Conservation (phyloP, 768 basidiomycete species). For the Leccinum obscurum region DNA sequence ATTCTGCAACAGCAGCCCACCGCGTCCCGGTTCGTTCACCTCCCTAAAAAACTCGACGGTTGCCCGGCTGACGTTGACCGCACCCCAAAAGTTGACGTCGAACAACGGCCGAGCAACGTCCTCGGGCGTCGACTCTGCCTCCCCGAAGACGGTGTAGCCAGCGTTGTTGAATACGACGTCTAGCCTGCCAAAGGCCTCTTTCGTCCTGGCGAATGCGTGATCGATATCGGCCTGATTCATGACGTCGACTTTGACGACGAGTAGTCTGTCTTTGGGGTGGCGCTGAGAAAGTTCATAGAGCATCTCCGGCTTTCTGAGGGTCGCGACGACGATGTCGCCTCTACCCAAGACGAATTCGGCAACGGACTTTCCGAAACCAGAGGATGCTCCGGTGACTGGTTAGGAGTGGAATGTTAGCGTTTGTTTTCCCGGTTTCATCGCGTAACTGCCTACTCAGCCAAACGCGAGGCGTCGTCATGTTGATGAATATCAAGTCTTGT, state of each 20-base stretch:
- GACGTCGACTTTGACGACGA: constrained; percentile 18
- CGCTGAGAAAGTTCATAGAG: constrained; percentile 7
- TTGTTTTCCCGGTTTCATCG: not conserved
- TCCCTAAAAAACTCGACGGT: constrained; percentile 34
- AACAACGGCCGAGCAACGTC: constrained; percentile 23
- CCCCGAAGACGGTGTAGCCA: constrained; percentile 17
- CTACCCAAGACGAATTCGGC: constrained; percentile 32
- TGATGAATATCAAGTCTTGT: not conserved
- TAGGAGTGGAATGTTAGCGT: not conserved
- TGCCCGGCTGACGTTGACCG: constrained; percentile 28
- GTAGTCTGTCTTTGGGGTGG: constrained; percentile 13
- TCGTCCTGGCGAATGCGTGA: constrained; percentile 12
- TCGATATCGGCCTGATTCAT: constrained; percentile 12
- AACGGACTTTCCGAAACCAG: constrained; percentile 39
- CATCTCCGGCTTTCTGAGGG: constrained; percentile 39
- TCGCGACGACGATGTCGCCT: constrained; percentile 43
- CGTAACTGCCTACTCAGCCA: constrained; percentile 8
- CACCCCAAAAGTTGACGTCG: constrained; percentile 32
- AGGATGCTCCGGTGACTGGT: constrained; percentile 41
- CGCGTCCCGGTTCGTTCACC: constrained; percentile 33
- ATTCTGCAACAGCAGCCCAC: constrained; percentile 16
- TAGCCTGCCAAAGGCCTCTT: constrained; percentile 11
- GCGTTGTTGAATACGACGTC: constrained; percentile 27
- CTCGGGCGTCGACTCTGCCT: constrained; percentile 24
- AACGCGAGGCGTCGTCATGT: constrained; percentile 10